Evolutionary conservation across 352 stramenopile species (phyloP), one percentile per base, ranked within the genome.

Genomic region (Globisporangium solare): DNA sequence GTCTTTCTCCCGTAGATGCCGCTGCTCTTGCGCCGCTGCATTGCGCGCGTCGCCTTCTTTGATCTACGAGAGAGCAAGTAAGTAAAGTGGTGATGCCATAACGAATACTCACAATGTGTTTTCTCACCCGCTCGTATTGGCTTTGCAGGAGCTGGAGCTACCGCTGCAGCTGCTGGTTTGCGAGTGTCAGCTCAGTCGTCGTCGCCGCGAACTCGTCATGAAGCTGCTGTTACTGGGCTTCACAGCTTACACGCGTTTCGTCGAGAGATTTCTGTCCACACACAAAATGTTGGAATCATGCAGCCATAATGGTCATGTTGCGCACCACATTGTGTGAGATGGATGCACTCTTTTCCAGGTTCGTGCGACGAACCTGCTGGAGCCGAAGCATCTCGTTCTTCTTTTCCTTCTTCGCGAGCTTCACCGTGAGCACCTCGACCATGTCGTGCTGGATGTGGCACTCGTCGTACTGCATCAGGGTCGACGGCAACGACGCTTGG

Each of bases 381-480:
- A 61, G 62, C 27, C 71, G 71, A 21, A 79, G 53, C 24, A 71
- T 61, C 41, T 89, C 79, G 18, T 64, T 67, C 51, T 88, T 77
- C 47, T 83, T 80, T 52, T 88, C 79, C 24, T 81, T 81, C 56
- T 85, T 83, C 0, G 75, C 73, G 22, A 89, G 61, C 18, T 84
- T 85, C 35, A 61, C 52, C 0, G 72, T 79, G 18, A 89, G 72
- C 64, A 89, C 79, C 52, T 89, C 75, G 14, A 85, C 67, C 10
- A 88, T 70, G 55, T 84, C 71, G 5, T 84, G 64, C 51, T 86
- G 74, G 32, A 88, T 68, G 48, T 77, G 69, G 10, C 58, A 54
- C 54, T 89, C 79, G 52, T 79, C 76, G 32, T 75, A 65, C 35
- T 82, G 75, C 15, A 6, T 6, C 27, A 78, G 55, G 22, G 74